These are phyloP conservation scores for Epichloe festucae DNA, from an alignment of 2,329 filamentous ascomycete genomes.

Conservation along the genomic window DNA sequence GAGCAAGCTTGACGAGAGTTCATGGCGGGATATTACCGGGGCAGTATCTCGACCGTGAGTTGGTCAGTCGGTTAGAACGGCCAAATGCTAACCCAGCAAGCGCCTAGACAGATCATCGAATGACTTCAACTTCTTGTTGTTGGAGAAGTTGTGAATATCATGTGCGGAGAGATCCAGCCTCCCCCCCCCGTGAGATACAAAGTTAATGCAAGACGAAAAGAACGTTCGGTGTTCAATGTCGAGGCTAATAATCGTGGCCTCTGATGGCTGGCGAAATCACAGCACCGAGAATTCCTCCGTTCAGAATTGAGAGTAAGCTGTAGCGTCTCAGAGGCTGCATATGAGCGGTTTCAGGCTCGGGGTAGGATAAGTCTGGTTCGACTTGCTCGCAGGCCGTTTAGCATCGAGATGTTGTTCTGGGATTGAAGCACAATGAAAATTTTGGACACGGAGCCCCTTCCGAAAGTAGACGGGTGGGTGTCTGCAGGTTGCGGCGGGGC, in stretches of 20 bases:
- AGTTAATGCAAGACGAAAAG: too few relatives aligned
- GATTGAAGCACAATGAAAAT: not conserved
- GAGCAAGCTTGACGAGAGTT: constrained; percentile 5
- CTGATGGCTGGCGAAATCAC: too few relatives aligned
- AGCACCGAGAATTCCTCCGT: not conserved
- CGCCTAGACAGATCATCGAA: not conserved
- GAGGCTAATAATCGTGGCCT: too few relatives aligned
- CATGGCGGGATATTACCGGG: constrained; percentile 6
- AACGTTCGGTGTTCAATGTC: too few relatives aligned
- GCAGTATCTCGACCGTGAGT: not conserved
- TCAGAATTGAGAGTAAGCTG: not conserved
- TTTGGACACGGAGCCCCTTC: not conserved
- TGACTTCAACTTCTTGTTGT: not conserved
- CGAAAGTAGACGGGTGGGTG: not conserved
- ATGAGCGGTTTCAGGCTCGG: not conserved
- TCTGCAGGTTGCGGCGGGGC: not conserved
- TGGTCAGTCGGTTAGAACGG: not conserved
- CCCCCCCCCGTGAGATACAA: too few relatives aligned
- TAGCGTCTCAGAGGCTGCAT: not conserved
- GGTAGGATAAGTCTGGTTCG: not conserved
- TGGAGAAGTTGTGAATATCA: not conserved
- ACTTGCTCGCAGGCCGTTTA: too few relatives aligned
- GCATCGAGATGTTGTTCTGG: not conserved
- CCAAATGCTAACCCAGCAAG: not conserved
- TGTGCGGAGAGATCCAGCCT: not conserved